phyloP scores from a whole-genome alignment of 495 filamentous ascomycete species.

The Staphylotrichum tortipilum region DNA sequence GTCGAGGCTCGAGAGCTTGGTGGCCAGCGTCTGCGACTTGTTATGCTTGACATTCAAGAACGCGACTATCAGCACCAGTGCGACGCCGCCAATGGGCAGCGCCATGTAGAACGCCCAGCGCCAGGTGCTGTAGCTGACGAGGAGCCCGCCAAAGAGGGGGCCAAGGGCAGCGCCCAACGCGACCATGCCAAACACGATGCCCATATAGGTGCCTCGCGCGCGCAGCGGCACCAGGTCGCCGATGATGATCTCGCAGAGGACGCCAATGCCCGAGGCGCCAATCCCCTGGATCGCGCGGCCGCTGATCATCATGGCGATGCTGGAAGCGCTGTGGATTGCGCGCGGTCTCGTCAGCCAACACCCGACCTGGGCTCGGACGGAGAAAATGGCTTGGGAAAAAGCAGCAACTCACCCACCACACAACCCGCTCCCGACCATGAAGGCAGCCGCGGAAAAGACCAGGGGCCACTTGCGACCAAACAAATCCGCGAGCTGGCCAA shows the following conservation, averaged over 20 bases:
- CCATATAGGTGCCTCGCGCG: conserved; percentile 49
- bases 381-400: too few species aligned
- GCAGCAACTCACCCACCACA: too few species aligned
- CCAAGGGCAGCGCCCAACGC: conserved; percentile 58
- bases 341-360: conserved; percentile 27
- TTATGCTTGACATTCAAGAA: conserved; percentile 27
- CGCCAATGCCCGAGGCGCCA: conserved; percentile 66
- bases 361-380: too few species aligned
- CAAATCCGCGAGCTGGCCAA: conserved; percentile 75
- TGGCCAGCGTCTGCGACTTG: conserved; percentile 9
- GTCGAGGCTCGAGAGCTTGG: conserved; percentile 21
- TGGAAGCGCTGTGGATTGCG: conserved; percentile 28
- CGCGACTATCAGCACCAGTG: conserved; percentile 19
- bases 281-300: conserved; percentile 70
- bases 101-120: conserved; percentile 32
- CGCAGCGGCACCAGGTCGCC: conserved; percentile 65
- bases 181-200: conserved; percentile 47
- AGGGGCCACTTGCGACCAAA: conserved; percentile 73
- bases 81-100: conserved; percentile 23
- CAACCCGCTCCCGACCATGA: conserved; percentile 64
- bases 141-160: conserved; percentile 62
- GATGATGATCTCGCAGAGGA: conserved; percentile 60
- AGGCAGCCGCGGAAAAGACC: conserved; percentile 56
- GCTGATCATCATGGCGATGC: conserved; percentile 52
- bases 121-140: conserved; percentile 41